Percentiles rank a stretch among this genome's conserved stretches.
These are phyloP conservation scores for Ceratocystis papillata DNA, from an alignment of 2,329 filamentous ascomycete species.

Conservation along the genomic window DNA sequence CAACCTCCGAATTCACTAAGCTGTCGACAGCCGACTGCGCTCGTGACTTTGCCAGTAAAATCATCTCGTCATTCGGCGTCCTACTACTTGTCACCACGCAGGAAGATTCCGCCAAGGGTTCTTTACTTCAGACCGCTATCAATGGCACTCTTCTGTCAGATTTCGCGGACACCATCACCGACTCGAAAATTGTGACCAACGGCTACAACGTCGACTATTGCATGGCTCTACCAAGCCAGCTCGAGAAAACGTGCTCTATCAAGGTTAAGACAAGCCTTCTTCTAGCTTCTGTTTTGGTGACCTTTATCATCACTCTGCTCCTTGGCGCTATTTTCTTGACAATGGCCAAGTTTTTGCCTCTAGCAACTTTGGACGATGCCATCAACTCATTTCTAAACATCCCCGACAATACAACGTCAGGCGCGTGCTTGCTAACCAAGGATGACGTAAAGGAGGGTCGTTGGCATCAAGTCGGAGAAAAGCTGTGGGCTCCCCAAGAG, in stretches of 20 bases:
- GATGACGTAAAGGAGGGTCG: conserved; percentile 35
- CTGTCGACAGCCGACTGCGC: conserved; percentile 31
- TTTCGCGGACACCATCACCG: conserved; percentile 18
- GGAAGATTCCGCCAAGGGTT: conserved; percentile 18
- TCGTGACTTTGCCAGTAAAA: conserved; percentile 30
- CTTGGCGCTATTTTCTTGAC: conserved; percentile 34
- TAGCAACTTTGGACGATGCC: conserved; percentile 43
- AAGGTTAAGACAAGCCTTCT: conserved; percentile 37
- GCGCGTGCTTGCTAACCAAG: conserved; percentile 40
- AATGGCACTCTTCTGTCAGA: conserved; percentile 27
- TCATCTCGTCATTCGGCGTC: conserved; percentile 31
- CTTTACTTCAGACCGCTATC: conserved; percentile 32
- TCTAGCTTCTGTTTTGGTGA: conserved; percentile 36
- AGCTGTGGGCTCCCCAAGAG: conserved; percentile 35
- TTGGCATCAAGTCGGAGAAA: conserved; percentile 37
- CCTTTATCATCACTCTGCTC: conserved; percentile 29
- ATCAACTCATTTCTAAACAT: conserved; percentile 40
- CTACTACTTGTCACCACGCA: conserved; percentile 32
- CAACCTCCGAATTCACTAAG: conserved; percentile 26
- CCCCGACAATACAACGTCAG: conserved; percentile 37
- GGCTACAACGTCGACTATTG: conserved; percentile 28
- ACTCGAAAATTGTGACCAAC: conserved; percentile 3
- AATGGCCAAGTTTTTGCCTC: conserved; percentile 34
- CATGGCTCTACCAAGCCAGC: conserved; percentile 29
- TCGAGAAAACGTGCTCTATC: conserved; percentile 33